Base-by-base conservation (phyloP, 2,329 filamentous ascomycete species). In the Orbilia javanica region DNA sequence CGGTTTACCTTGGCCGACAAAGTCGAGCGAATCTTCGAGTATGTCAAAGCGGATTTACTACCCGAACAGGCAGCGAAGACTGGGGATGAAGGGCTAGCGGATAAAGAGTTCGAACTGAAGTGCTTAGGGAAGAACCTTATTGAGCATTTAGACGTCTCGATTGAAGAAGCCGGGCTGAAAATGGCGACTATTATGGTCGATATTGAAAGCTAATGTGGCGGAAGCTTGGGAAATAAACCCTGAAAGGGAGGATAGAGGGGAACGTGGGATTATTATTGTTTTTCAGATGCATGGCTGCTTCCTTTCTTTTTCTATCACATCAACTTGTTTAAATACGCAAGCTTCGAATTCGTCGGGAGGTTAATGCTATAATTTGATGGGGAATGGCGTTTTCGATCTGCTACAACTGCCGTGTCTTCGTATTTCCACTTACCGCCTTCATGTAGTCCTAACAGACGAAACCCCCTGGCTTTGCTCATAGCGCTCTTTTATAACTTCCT, bases 181-280 rank as follows among this genome's bases (percentile, higher is more conserved):
- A 95, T 96, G 82, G 94, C 92, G 2, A 97, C 94, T 0, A 91
- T 99, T 6, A 97, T 97, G 93, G 91, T 99, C 81, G 96, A 97
- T 84, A 96, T 94, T 82, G 84, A 92, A 72, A 91, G 93, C 83
- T 87, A 88, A 77, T 13, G 34, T 2, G 34, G 53, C 2, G 36
- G n/a, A 15, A 29, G 11, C 10, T 18, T 27, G 18, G 22, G 36
- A 25, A 50, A 36, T 65, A 20, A 22, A 50, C 13, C 11, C 15
- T 22, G 10, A n/a, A 36, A 10, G 10, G 22, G 29, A n/a, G 10
- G 5, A 34, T 34, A 6, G 10, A 27, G 22, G 55, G 27, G 18
- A 15, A 3, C 7, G 15, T 1, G 34, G 20, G 6, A n/a, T 15
- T 15, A n/a, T n/a, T 44, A 44, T 44, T n/a, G 15, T 44, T 44